Percentiles rank a stretch among this genome's conserved stretches.
These are phyloP conservation scores for Podila epigama DNA, from an alignment of 192 early-diverging fungal genomes.

Conservation along the genomic window DNA sequence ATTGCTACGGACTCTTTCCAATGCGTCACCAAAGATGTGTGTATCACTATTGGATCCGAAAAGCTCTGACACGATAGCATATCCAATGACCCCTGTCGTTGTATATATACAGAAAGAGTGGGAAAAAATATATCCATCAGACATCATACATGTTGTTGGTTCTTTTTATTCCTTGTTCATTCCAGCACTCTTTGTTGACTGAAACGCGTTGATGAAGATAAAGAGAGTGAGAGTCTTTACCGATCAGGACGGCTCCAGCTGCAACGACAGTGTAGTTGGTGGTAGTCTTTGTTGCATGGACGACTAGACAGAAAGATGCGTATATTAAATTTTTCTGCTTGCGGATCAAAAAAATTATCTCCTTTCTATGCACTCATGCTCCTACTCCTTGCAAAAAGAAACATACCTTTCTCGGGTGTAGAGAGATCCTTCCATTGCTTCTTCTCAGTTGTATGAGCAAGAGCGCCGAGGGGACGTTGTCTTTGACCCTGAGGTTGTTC, in stretches of 20 bases:
- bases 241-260: constrained; percentile 52
- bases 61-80: constrained; percentile 55
- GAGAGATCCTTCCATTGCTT: constrained; percentile 60
- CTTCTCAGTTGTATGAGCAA: constrained; percentile 36
- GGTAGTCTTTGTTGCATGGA: constrained; percentile 57
- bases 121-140: not conserved
- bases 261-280: constrained; percentile 57
- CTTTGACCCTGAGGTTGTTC: constrained; percentile 20
- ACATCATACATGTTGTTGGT: not conserved
- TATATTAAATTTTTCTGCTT: too few species aligned
- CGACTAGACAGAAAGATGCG: too few species aligned
- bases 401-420: constrained; percentile 54
- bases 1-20: constrained; percentile 56
- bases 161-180: too few species aligned
- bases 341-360: too few species aligned
- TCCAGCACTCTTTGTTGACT: not conserved
- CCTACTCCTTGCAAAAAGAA: too few species aligned
- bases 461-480: constrained; percentile 16
- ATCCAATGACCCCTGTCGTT: constrained; percentile 41
- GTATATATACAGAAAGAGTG: not conserved
- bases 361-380: too few species aligned
- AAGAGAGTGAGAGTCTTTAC: constrained; percentile 7
- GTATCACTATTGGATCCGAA: constrained; percentile 60
- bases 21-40: constrained; percentile 58
- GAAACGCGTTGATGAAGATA: not conserved